phyloP scores from a whole-genome alignment of 2,329 filamentous ascomycete genomes.

The Aspergillus sp. region DNA sequence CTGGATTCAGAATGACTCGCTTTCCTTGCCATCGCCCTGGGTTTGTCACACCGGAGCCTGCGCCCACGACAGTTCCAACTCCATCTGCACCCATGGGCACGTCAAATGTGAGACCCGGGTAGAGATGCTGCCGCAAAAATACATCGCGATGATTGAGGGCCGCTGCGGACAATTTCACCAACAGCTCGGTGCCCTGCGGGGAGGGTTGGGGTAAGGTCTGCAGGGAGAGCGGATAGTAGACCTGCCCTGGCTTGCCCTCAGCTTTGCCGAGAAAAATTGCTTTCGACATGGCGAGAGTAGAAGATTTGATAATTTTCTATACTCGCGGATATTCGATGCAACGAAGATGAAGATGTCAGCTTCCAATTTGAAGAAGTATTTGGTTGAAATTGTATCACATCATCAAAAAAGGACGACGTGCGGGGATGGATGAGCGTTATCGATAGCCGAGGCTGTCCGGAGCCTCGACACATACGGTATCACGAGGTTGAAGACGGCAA shows the following conservation, averaged over 20 bases:
- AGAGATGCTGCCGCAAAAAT: conserved; percentile 89
- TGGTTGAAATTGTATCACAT: conserved; percentile 3
- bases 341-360: neutral
- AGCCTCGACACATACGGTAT: neutral
- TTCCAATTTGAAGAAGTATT: neutral
- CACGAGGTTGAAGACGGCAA: neutral
- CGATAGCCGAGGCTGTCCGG: conserved; percentile 12
- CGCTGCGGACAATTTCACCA: conserved; percentile 73
- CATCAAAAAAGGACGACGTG: conserved; percentile 3
- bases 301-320: neutral
- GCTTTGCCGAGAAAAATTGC: conserved; percentile 49
- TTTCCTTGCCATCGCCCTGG: conserved; percentile 60
- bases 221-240: conserved; percentile 62
- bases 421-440: conserved; percentile 10
- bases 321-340: neutral
- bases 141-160: conserved; percentile 94
- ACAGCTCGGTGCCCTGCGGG: conserved; percentile 66
- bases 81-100: conserved; percentile 81
- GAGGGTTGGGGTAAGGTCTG: conserved; percentile 62
- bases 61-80: conserved; percentile 67
- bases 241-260: conserved; percentile 65
- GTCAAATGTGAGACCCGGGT: conserved; percentile 79
- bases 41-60: conserved; percentile 55
- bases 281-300: conserved; percentile 39
- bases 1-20: conserved; percentile 75